Conservation (phyloP, 179 eudicot species). For the Camellia oleifera region DNA sequence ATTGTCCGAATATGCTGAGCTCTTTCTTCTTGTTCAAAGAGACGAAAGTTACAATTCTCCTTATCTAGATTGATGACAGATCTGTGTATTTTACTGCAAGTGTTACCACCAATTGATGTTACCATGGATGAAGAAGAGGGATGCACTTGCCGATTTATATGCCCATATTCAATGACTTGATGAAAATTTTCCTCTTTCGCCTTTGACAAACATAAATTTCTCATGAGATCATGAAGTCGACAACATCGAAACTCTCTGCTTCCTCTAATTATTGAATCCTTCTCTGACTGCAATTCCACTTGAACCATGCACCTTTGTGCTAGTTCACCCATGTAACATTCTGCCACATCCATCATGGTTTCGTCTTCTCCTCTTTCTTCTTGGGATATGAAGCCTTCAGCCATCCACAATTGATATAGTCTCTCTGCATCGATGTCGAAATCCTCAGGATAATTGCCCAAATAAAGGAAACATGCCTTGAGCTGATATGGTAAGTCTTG, state of each 20-base stretch:
- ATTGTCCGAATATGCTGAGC: not conserved
- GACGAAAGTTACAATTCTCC: too few species aligned
- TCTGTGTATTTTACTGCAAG: not conserved
- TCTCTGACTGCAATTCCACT: not conserved
- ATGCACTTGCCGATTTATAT: not conserved
- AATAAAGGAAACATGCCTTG: too few species aligned
- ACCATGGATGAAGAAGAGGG: not conserved
- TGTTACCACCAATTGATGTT: not conserved
- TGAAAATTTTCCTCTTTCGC: constrained; percentile 15
- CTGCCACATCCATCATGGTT: constrained; percentile 16
- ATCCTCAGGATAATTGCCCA: not conserved
- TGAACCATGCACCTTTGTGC: constrained; percentile 15
- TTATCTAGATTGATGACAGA: not conserved
- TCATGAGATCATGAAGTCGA: constrained; percentile 15
- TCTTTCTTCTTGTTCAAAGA: not conserved
- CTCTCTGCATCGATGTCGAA: not conserved
- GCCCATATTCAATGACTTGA: not conserved
- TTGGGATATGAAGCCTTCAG: constrained; percentile 13
- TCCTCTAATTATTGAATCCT: not conserved
- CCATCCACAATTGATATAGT: constrained; percentile 11
- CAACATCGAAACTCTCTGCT: not conserved
- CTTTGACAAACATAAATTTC: constrained; percentile 14
- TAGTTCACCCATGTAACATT: constrained; percentile 7
- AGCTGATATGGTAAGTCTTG: too few species aligned
- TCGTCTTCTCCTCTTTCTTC: not conserved